Evolutionary conservation across 2,329 filamentous ascomycete species (phyloP).

Genomic region (Alternaria consortialis): DNA sequence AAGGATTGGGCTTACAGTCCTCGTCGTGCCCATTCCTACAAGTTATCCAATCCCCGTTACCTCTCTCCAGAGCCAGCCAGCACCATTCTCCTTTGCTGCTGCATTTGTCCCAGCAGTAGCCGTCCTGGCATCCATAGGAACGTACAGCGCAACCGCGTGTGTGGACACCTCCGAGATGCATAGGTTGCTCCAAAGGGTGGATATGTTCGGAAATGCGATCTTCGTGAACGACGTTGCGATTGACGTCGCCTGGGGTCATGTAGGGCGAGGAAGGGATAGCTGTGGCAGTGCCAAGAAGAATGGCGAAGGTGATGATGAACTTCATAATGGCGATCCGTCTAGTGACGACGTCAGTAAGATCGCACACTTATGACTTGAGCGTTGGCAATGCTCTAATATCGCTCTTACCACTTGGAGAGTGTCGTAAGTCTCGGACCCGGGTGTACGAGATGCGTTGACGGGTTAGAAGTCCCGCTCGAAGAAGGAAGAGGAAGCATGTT

Average conservation of each 20-base stretch:
- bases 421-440: background rate
- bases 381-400: rapidly evolving
- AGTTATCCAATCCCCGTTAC: background rate
- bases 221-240: no score
- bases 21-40: background rate
- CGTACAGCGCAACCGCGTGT: background rate
- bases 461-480: no score
- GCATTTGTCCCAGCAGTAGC: background rate
- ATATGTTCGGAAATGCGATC: background rate
- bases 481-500: background rate
- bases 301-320: slow-evolving; percentile 3
- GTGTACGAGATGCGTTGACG: background rate
- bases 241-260: no score
- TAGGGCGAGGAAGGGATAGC: background rate
- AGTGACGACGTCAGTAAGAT: no score
- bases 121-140: background rate
- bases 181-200: background rate
- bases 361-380: background rate
- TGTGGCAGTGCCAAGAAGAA: background rate
- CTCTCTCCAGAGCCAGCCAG: background rate
- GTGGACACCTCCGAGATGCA: background rate
- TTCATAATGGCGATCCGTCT: background rate
- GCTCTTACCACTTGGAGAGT: background rate
- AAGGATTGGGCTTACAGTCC: background rate
- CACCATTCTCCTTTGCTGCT: background rate